A percentile compares a stretch with the other conserved stretches of the same genome.
phyloP scores from a whole-genome alignment of 306 rosid genomes.

The Fragaria nilgerrensis region DNA sequence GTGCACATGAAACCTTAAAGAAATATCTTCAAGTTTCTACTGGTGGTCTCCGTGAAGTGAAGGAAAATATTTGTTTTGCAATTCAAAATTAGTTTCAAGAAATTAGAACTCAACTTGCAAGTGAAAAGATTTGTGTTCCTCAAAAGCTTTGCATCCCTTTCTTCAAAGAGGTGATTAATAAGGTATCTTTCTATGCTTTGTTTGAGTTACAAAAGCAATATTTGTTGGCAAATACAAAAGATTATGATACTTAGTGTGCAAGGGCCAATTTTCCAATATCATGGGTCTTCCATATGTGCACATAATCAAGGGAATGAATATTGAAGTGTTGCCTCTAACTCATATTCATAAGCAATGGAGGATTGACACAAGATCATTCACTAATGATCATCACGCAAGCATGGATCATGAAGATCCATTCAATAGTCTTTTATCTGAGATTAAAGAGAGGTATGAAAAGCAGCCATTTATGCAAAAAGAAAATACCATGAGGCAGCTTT shows the following conservation, averaged over 20 bases:
- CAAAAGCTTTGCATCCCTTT: background rate
- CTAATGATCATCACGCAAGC: background rate
- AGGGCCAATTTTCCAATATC: background rate
- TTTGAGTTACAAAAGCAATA: background rate
- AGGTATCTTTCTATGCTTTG: background rate
- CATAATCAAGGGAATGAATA: background rate
- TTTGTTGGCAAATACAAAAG: background rate
- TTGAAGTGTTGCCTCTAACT: background rate
- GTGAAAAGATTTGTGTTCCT: background rate
- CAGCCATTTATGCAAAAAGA: background rate
- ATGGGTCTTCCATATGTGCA: background rate
- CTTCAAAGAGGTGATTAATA: background rate
- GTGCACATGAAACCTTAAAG: no score
- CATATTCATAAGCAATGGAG: background rate
- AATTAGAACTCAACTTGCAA: background rate
- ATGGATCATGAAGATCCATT: background rate
- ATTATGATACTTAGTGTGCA: background rate
- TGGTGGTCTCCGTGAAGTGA: background rate
- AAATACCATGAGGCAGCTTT: no score
- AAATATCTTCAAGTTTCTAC: background rate
- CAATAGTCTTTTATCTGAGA: background rate
- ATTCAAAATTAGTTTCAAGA: background rate
- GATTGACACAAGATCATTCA: background rate
- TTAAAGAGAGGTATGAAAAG: background rate
- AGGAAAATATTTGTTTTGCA: no score